A percentile compares a stretch with the other conserved stretches of the same genome.
Evolutionary conservation across 768 basidiomycete species (phyloP).

Genomic region (Megacollybia marginata): DNA sequence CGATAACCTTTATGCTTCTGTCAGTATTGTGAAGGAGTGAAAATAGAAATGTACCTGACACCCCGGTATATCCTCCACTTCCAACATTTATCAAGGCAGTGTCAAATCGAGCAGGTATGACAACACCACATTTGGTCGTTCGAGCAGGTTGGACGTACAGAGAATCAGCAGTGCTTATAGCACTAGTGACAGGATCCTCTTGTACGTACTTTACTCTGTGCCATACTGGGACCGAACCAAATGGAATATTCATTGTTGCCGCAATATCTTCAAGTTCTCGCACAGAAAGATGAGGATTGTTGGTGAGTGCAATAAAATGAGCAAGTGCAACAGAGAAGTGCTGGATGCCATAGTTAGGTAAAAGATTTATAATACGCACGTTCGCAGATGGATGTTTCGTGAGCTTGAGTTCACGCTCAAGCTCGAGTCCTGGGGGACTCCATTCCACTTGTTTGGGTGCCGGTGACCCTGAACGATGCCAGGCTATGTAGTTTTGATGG

Average conservation of each 20-base stretch:
- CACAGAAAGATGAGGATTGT: constrained; percentile 11
- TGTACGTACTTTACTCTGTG: constrained; percentile 27
- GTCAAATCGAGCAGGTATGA: no score
- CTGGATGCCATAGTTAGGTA: constrained; percentile 22
- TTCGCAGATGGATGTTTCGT: constrained; percentile 17
- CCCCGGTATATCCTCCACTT: no score
- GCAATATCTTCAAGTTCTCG: no score
- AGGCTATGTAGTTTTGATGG: constrained; percentile 19
- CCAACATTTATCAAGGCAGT: no score
- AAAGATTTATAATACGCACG: no score
- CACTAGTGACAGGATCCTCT: no score
- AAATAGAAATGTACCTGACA: constrained; percentile 20
- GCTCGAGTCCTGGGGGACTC: constrained; percentile 8
- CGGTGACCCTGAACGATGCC: no score
- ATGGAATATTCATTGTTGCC: constrained; percentile 17
- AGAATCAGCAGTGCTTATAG: constrained; percentile 16
- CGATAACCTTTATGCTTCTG: no score
- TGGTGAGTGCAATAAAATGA: constrained; percentile 14
- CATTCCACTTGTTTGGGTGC: not conserved
- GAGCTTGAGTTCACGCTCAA: constrained; percentile 8
- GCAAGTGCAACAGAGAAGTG: constrained; percentile 20
- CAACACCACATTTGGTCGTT: constrained; percentile 5
- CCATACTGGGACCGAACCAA: constrained; percentile 20
- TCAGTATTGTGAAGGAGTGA: constrained; percentile 11
- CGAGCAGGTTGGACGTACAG: constrained; percentile 20